Percentiles rank a stretch among this genome's conserved stretches.
These are phyloP conservation scores for Phlyctochytrium bullatum DNA, from an alignment of 192 early-diverging fungal species.

Conservation along the genomic window DNA sequence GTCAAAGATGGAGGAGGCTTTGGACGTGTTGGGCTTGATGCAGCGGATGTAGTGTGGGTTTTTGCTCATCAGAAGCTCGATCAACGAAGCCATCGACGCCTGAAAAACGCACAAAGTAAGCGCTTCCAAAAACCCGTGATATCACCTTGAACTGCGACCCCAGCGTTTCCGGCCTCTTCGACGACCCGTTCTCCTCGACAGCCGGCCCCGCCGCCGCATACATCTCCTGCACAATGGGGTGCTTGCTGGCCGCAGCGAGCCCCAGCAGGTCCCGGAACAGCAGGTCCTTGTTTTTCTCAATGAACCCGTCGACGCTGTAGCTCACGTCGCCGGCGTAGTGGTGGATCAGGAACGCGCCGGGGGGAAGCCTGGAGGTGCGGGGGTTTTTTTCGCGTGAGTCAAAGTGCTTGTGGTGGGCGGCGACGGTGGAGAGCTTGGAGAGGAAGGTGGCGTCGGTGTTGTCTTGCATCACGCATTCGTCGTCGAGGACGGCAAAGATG, in stretches of 20 bases:
- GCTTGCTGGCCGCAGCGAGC: constrained; percentile 71
- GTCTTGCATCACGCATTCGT: constrained; percentile 70
- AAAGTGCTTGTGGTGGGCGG: constrained; percentile 63
- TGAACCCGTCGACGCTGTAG: constrained; percentile 89
- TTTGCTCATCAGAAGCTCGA: constrained; percentile 33
- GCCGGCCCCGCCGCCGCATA: neutral
- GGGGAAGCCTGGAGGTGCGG: constrained; percentile 68
- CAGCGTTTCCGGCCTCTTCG: constrained; percentile 34
- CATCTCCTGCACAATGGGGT: constrained; percentile 4
- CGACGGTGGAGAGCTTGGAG: constrained; percentile 76
- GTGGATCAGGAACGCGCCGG: constrained; percentile 65
- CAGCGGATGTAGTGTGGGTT: constrained; percentile 46
- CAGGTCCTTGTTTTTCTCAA: constrained; percentile 97
- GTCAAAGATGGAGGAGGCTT: constrained; percentile 89
- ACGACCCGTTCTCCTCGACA: neutral
- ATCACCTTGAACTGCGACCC: constrained; percentile 15
- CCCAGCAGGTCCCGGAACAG: constrained; percentile 90
- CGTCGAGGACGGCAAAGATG: constrained; percentile 84
- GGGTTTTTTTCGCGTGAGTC: constrained; percentile 23
- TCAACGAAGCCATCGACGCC: constrained; percentile 20
- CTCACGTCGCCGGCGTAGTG: constrained; percentile 98
- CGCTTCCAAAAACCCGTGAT: too few species aligned
- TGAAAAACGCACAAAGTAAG: constrained; percentile 16
- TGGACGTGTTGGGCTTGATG: constrained; percentile 98
- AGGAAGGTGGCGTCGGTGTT: constrained; percentile 72